Evolutionary conservation across 1,284 basidiomycete genomes (phyloP), one percentile per base, ranked within the genome.

Genomic region (Melampsora larici-populina): DNA sequence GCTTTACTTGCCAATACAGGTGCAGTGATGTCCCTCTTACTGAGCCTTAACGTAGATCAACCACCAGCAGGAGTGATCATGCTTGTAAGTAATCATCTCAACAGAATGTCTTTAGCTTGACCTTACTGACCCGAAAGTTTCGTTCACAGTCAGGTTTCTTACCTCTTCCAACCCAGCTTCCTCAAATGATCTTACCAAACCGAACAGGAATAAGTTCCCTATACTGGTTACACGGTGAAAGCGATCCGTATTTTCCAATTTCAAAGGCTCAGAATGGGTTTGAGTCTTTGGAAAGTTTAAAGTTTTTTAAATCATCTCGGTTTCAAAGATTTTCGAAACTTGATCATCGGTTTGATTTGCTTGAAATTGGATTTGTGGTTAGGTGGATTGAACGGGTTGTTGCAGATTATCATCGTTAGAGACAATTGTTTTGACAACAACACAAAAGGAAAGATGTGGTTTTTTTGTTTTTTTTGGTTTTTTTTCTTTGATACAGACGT

Each of bases 21-120:
- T 68, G 66, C 66, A 1, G 66, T 68, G 0, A 68, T 68, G 66
- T 68, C 66, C 24, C 66, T 68, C n/a, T 49, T 68, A 5, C 66
- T 68, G 18, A 49, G 66, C 18, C 66, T 68, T 5, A 68, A 13
- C 31, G 46, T 68, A 9, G 66, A 68, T 4, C 66, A 7, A 48
- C 66, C 40, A n/a, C 66, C 66, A 11, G 66, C 66, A 1, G 40
- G 21, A 9, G 8, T 68, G 6, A 43, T 68, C 33, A 68, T 68
- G 66, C 43, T 68, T 7, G 66, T 48, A 40, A 18, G 60, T 63
- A 1, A 26, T 17, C 15, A 8, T 24, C 36, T 31, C 1, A 24
- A 13, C 15, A 65, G n/a, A 36, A 2, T 33, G 8, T 13, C n/a
- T 15, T 9, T 9, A 8, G n/a, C n/a, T n/a, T n/a, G 7, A 43